Percentiles rank a stretch among this genome's conserved stretches.
These are phyloP conservation scores for Umbelopsis vinacea DNA, from an alignment of 192 early-diverging fungal genomes.

Conservation along the genomic window DNA sequence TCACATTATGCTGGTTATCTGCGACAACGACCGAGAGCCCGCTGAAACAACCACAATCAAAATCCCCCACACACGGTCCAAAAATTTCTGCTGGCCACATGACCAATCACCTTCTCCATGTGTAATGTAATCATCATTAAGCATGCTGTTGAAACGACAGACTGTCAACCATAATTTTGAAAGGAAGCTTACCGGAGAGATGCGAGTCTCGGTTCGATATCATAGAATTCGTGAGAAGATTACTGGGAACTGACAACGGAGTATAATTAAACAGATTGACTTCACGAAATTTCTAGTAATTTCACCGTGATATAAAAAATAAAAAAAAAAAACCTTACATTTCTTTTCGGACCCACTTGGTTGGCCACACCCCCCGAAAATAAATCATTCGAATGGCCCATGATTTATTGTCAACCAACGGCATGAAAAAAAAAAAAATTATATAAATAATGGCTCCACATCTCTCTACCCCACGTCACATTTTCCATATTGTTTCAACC, in stretches of 20 bases:
- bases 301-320: background rate
- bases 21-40: background rate
- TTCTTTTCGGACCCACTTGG: background rate
- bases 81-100: background rate
- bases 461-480: background rate
- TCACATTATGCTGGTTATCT: background rate
- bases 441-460: background rate
- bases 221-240: background rate
- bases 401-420: background rate
- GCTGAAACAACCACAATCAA: no score
- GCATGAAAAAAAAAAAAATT: background rate
- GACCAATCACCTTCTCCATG: constrained; percentile 4
- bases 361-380: no score
- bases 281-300: constrained; percentile 15
- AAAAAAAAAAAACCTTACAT: background rate
- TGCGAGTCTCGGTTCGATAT: no score
- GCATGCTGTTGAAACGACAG: no score
- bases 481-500: background rate
- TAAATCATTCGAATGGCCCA: no score
- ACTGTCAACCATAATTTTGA: no score
- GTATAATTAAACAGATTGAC: no score
- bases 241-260: background rate
- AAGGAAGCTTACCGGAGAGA: no score
- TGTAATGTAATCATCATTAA: background rate
- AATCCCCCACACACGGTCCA: no score